Evolutionary conservation across 495 filamentous ascomycete genomes (phyloP), one percentile per base, ranked within the genome.

Genomic region (Friedmanniomyces simplex): DNA sequence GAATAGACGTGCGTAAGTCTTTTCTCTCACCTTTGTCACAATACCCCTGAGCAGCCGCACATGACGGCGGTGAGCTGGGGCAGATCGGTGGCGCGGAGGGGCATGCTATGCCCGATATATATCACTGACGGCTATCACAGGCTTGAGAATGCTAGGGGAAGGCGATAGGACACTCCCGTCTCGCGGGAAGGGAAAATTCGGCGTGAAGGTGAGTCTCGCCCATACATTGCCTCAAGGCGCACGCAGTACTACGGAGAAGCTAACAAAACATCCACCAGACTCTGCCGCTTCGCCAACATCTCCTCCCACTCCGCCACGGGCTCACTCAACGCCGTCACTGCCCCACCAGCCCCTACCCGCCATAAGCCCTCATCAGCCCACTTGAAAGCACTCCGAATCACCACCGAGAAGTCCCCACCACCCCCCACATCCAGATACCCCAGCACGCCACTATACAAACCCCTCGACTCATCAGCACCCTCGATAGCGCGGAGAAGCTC

Each of bases 361-460:
- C 91, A 96, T 1, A 76, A 74, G 62, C 89, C 57, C 39, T 83
- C 76, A 51, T 82, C 79, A 58, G 82, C 78, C 72, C 79, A 84
- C 54, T 80, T 79, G 54, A 91, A 88, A 53, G 87, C 74, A 42
- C 82, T 88, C 13, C 91, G 77, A 42, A 97, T 97, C 11, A 87
- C 77, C 4, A 97, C 91, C 49, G 84, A 88, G 73, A 89, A 95
- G 65, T 94, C 91, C 0, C 88, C 91, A 11, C 81, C 78, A 0
- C 91, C 91, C 10, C 88, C 82, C 0, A 89, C 83, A 62, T 91
- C 89, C 64, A 95, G 78, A 69, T 93, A 96, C 0, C 91, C 91
- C 36, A 94, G 76, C 1, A 94, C 87, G 0, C 91, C 91, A 0
- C 87, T 89, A 68, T 96, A 97, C 28, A 96, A 69, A 1, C 88